Evolutionary conservation across 2,329 filamentous ascomycete genomes (phyloP).

Genomic region (Verticillium klebahnii): DNA sequence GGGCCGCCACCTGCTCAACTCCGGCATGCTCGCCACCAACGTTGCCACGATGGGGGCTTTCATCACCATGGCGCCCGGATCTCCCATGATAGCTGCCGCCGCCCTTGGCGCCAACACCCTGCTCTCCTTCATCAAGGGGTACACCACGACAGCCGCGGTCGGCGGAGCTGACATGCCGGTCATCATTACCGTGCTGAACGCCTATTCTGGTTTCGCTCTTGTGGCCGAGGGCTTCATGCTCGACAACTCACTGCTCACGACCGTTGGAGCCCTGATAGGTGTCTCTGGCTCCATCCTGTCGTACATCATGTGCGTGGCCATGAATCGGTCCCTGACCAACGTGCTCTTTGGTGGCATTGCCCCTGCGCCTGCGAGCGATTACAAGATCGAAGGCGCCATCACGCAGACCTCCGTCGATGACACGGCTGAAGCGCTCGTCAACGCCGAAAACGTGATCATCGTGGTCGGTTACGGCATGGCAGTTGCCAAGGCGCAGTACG

Average conservation of each 20-base stretch:
- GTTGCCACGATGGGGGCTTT: slow-evolving; percentile 81
- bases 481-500: slow-evolving; percentile 89
- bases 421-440: slow-evolving; percentile 68
- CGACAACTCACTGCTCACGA: slow-evolving; percentile 78
- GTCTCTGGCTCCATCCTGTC: slow-evolving; percentile 86
- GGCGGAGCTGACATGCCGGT: slow-evolving; percentile 94
- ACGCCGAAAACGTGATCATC: slow-evolving; percentile 81
- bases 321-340: slow-evolving; percentile 88
- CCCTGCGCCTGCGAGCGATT: slow-evolving; percentile 56
- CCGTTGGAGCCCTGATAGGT: slow-evolving; percentile 81
- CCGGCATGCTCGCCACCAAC: slow-evolving; percentile 69
- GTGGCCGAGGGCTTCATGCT: slow-evolving; percentile 92
- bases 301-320: slow-evolving; percentile 82
- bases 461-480: slow-evolving; percentile 94
- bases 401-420: slow-evolving; percentile 78
- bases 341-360: slow-evolving; percentile 83
- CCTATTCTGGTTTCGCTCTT: slow-evolving; percentile 85
- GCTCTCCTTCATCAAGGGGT: slow-evolving; percentile 81
- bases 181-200: slow-evolving; percentile 85
- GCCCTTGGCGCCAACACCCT: slow-evolving; percentile 72
- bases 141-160: slow-evolving; percentile 81
- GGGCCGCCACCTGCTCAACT: slow-evolving; percentile 72
- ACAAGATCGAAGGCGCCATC: slow-evolving; percentile 75
- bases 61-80: slow-evolving; percentile 73
- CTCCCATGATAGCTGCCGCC: slow-evolving; percentile 71